Evolutionary conservation across 139 green algal genomes (phyloP).

Genomic region (Micromonas pusilla): DNA sequence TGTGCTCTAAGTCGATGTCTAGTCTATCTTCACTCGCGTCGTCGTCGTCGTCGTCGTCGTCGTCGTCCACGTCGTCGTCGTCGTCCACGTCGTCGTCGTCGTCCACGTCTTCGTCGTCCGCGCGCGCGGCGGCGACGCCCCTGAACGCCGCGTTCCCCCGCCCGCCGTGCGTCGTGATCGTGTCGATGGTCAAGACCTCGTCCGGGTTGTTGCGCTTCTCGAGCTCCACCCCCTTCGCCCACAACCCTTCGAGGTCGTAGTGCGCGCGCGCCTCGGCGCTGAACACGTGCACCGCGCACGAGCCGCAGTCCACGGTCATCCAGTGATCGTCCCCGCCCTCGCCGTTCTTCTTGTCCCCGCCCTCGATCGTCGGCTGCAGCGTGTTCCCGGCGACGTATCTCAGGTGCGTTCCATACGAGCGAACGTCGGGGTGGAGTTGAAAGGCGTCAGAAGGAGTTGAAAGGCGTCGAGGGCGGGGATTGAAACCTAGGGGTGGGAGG

Average conservation of each 20-base stretch:
- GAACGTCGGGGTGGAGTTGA: no score
- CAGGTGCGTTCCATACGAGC: no score
- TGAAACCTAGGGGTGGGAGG: no score
- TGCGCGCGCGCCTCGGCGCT: background rate
- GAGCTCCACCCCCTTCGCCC: background rate
- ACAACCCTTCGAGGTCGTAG: constrained; percentile 16
- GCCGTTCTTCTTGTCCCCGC: background rate
- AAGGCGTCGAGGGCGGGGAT: no score
- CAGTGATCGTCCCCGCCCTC: background rate
- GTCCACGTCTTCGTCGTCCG: background rate
- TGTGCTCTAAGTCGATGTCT: background rate
- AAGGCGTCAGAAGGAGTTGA: no score
- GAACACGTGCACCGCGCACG: constrained; percentile 15
- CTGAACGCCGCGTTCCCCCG: no score
- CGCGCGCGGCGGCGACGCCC: no score
- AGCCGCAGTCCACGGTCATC: constrained; percentile 17
- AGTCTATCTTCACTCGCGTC: background rate
- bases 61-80: background rate
- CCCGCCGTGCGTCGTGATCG: no score
- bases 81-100: constrained; percentile 18
- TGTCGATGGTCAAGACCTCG: background rate
- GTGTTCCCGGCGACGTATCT: background rate
- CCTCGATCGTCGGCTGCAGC: constrained; percentile 18
- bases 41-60: constrained; percentile 13
- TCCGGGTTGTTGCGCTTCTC: background rate